Percentiles rank a stretch among this genome's conserved stretches.
Conservation (phyloP, 805 yeast species). For the Candida nanaspora region DNA sequence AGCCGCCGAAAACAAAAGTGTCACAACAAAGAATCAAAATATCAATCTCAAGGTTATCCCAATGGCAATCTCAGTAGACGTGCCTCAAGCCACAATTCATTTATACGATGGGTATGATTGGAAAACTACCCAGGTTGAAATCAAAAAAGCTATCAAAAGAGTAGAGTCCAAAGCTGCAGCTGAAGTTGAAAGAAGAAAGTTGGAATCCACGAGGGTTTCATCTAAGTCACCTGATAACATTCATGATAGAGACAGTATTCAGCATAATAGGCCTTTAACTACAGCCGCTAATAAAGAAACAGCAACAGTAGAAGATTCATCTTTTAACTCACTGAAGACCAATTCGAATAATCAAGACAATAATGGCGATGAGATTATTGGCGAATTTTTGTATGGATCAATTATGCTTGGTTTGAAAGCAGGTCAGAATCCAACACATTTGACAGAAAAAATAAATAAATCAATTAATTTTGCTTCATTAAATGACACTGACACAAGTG, state of each 20-base stretch:
- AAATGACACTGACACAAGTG: constrained; percentile 3
- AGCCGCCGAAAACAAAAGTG: not conserved
- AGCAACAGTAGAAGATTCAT: too few species aligned
- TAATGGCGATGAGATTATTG: constrained; percentile 29
- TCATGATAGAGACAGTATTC: too few species aligned
- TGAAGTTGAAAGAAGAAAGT: constrained; percentile 4
- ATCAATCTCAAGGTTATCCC: constrained; percentile 21
- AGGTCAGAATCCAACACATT: constrained; percentile 34
- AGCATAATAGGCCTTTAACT: too few species aligned
- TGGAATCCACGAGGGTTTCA: not conserved
- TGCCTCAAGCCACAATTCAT: constrained; percentile 35
- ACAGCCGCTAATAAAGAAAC: too few species aligned
- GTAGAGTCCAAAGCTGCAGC: constrained; percentile 46
- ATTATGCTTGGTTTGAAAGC: constrained; percentile 60
- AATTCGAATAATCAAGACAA: too few species aligned
- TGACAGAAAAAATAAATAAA: constrained; percentile 49
- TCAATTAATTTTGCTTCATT: constrained; percentile 9
- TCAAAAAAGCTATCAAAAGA: constrained; percentile 55
- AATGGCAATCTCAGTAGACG: constrained; percentile 23
- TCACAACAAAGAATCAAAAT: constrained; percentile 4
- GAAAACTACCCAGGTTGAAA: constrained; percentile 64
- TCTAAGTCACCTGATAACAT: not conserved
- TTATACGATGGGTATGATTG: constrained; percentile 92
- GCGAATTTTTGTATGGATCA: constrained; percentile 70
- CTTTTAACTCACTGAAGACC: too few species aligned